Base-by-base conservation (phyloP, 257 asterid genomes). In the Marsdenia floribunda region DNA sequence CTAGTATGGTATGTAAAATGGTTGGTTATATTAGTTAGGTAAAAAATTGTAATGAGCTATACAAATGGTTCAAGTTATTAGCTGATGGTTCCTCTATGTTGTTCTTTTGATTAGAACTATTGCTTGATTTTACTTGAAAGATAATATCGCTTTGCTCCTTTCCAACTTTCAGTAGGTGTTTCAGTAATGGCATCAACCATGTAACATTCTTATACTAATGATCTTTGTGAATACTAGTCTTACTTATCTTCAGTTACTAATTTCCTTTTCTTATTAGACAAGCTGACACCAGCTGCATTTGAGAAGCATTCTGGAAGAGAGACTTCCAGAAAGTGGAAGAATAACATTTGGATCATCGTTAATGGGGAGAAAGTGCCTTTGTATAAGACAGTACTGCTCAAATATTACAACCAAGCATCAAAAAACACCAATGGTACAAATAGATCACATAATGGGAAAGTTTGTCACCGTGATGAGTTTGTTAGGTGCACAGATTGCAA, bases 271-370 rank as follows among this genome's bases (percentile, higher is more conserved):
- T 78, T 63, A 49, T 40, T 58, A 86, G 90, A 85, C 72, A 86
- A 86, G 82, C 77, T 86, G 82, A 80, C 88, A 15, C 88, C 88
- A 0, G 83, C 90, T 74, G 90, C 90, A 52, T 86, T 84, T 76
- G 90, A 86, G 86, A 82, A 86, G 79, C 90, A 86, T 81, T 86
- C 90, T 38, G 88, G 87, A 44, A 81, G 90, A 80, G 90, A 84
- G 76, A 82, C 86, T 53, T 82, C 90, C 12, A 82, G 88, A 81
- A 86, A 86, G 77, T 86, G 90, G 90, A 86, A 86, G 80, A 80
- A 86, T 54, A 86, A 86, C 76, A 79, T 86, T 38, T 86, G 90
- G 90, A 81, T 86, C 33, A 86, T 82, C 63, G 75, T 76, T 73
- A 58, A 82, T 68, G 90, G 90, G 66, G 87, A 86, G 80, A 86